Evolutionary conservation across 1,284 basidiomycete species (phyloP).

Genomic region (Trichosporon sp.): DNA sequence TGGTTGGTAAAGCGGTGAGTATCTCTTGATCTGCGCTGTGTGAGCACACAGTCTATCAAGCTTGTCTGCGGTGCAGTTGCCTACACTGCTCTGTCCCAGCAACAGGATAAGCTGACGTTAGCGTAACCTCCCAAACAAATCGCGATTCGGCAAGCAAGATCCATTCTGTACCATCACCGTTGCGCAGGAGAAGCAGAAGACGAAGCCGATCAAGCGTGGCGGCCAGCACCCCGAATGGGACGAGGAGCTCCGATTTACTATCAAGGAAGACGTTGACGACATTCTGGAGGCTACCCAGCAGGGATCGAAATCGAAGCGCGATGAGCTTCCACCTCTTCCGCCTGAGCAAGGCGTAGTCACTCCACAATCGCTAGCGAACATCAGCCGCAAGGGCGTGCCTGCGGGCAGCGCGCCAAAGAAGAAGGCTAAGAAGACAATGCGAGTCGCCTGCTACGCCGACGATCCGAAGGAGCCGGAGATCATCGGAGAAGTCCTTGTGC

Average conservation of each 20-base stretch:
- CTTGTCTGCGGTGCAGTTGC: neutral
- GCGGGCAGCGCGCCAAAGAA: constrained; percentile 25
- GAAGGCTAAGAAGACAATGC: constrained; percentile 60
- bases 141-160: constrained; percentile 94
- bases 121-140: constrained; percentile 89
- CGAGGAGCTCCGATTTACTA: constrained; percentile 89
- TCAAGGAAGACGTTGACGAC: constrained; percentile 74
- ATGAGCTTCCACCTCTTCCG: constrained; percentile 12
- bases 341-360: constrained; percentile 32
- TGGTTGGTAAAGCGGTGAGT: constrained; percentile 90
- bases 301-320: constrained; percentile 27
- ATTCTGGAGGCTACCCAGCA: constrained; percentile 53
- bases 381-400: constrained; percentile 48
- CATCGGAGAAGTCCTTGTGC: constrained; percentile 84
- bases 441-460: constrained; percentile 85
- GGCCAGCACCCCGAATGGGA: constrained; percentile 99
- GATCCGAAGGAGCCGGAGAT: constrained; percentile 91
- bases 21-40: no score
- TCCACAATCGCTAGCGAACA: constrained; percentile 50
- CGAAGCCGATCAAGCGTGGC: constrained; percentile 83
- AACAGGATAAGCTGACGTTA: constrained; percentile 38
- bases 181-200: constrained; percentile 73
- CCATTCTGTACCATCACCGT: constrained; percentile 81
- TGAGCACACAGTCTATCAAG: no score
- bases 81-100: neutral